phyloP scores from a whole-genome alignment of 495 filamentous ascomycete species.

The Gamarada debralockiae region DNA sequence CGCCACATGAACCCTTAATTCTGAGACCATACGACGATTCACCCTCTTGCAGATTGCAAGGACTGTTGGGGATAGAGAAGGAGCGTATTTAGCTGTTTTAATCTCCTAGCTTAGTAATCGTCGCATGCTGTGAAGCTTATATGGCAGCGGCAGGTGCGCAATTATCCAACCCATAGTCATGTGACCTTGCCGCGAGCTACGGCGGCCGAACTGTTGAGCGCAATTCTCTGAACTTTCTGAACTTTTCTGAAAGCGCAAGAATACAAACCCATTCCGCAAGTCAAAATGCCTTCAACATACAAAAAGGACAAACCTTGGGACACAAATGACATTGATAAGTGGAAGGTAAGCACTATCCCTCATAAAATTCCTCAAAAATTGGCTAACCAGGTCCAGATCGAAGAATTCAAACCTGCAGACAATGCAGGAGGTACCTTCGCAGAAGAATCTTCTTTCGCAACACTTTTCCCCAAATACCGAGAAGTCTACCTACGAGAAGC shows the following conservation, averaged over 20 bases:
- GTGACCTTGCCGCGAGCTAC: no score
- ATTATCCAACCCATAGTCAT: no score
- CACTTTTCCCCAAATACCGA: slow-evolving; percentile 96
- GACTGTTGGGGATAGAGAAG: no score
- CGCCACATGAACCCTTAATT: no score
- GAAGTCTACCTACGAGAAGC: slow-evolving; percentile 89
- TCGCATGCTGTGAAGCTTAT: no score
- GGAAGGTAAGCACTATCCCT: slow-evolving; percentile 57
- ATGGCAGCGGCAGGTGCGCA: no score
- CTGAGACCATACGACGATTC: no score
- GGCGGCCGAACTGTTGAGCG: no score
- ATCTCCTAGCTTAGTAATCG: no score
- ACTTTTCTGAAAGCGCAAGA: slow-evolving; percentile 3
- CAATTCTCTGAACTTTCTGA: slow-evolving; percentile 17
- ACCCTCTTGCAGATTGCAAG: no score
- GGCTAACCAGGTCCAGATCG: slow-evolving; percentile 45
- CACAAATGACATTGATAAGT: slow-evolving; percentile 96
- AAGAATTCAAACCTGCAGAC: slow-evolving; percentile 79
- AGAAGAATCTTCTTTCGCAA: slow-evolving; percentile 89
- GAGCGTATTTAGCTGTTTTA: no score
- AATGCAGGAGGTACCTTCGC: slow-evolving; percentile 82
- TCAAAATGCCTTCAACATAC: slow-evolving; percentile 84
- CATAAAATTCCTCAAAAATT: slow-evolving; percentile 3
- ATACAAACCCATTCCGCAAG: slow-evolving; percentile 10
- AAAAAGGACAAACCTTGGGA: slow-evolving; percentile 97